Percentiles rank a stretch among this genome's conserved stretches.
These are phyloP conservation scores for Cryptomeria japonica DNA, from an alignment of 75 land plant genomes.

Conservation along the genomic window DNA sequence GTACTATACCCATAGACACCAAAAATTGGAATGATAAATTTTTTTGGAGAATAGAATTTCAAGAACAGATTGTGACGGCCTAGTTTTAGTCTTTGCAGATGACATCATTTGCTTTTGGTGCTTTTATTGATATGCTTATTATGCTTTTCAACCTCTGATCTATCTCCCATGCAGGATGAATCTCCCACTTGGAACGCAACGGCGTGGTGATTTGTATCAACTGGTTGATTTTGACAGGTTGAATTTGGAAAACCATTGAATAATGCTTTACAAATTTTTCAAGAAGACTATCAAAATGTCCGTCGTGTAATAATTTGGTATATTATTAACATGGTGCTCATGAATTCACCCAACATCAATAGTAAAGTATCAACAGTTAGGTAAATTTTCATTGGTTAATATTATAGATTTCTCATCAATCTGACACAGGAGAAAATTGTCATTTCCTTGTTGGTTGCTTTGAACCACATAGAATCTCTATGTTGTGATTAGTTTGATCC, in stretches of 20 bases:
- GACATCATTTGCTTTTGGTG: background rate
- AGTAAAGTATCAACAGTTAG: background rate
- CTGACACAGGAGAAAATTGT: background rate
- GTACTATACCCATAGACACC: conserved; percentile 23
- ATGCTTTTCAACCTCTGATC: background rate
- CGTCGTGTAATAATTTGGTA: background rate
- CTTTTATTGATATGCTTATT: background rate
- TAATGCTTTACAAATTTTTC: background rate
- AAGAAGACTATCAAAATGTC: background rate
- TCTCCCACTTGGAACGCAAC: conserved; percentile 78
- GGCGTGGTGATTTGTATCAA: conserved; percentile 90
- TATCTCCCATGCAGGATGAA: conserved; percentile 51
- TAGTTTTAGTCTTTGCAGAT: background rate
- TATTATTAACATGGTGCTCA: background rate
- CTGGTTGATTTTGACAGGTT: conserved; percentile 75
- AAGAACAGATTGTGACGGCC: background rate
- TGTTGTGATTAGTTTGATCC: background rate
- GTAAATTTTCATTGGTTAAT: background rate
- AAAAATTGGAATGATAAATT: background rate
- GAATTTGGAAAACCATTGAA: conserved; percentile 17
- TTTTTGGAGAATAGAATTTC: background rate
- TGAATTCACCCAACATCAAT: background rate
- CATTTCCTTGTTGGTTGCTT: background rate
- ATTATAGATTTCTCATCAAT: background rate
- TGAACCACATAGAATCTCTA: background rate